phyloP scores from a whole-genome alignment of 2,329 filamentous ascomycete genomes.

The Fusarium ambrosium region DNA sequence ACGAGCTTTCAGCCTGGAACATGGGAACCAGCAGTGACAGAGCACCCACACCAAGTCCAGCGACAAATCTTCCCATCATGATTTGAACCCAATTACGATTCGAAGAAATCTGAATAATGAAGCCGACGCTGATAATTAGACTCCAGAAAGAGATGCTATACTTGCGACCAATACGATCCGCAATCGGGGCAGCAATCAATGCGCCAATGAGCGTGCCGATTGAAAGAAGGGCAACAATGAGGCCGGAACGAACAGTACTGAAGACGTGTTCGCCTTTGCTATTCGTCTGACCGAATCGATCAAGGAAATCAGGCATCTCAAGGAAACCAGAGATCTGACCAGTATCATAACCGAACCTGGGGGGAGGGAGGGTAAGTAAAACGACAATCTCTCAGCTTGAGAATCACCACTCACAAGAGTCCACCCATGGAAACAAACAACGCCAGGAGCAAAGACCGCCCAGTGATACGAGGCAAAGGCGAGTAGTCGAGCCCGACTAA shows the following conservation, averaged over 20 bases:
- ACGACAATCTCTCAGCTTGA: accelerated
- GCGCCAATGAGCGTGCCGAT: conserved; percentile 74
- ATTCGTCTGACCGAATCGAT: conserved; percentile 62
- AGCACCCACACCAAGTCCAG: conserved; percentile 76
- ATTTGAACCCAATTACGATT: conserved; percentile 72
- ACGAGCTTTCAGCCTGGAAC: conserved; percentile 78
- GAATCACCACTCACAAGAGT: conserved; percentile 53
- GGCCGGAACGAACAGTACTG: conserved; percentile 67
- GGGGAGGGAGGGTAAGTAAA: not conserved
- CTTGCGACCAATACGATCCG: conserved; percentile 75
- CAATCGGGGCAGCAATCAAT: conserved; percentile 70
- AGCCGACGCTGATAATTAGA: conserved; percentile 72
- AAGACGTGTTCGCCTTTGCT: conserved; percentile 60
- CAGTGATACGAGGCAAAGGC: conserved; percentile 57
- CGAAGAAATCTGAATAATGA: conserved; percentile 75
- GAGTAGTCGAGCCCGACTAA: conserved; percentile 60
- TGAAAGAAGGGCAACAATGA: conserved; percentile 70
- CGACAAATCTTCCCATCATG: conserved; percentile 74
- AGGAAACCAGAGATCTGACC: conserved; percentile 70
- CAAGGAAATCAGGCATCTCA: conserved; percentile 69
- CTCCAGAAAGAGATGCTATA: conserved; percentile 73
- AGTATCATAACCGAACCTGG: conserved; percentile 62
- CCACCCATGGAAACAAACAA: conserved; percentile 61
- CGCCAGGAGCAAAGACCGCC: conserved; percentile 54
- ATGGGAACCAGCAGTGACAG: conserved; percentile 76